phyloP scores from a whole-genome alignment of 768 basidiomycete genomes.

The Mycena metata region DNA sequence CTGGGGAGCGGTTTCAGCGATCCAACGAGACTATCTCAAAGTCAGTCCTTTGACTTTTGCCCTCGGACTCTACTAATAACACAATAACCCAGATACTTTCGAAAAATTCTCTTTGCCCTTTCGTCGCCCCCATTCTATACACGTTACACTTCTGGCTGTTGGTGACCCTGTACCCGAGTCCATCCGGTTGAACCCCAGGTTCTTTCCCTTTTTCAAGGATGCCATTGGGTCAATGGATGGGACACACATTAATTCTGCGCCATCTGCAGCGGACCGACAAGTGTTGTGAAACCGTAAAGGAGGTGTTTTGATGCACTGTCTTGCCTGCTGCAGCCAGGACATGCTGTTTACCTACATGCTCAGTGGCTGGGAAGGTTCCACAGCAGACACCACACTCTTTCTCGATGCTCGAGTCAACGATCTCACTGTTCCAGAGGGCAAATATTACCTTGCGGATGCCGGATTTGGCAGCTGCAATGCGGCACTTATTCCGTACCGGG shows the following conservation, averaged over 20 bases:
- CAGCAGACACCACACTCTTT: constrained; percentile 35
- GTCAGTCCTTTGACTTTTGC: neutral
- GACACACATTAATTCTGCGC: constrained; percentile 45
- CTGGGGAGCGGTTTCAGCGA: constrained; percentile 36
- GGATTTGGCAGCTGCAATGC: constrained; percentile 37
- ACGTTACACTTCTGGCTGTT: constrained; percentile 35
- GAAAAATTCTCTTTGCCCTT: neutral
- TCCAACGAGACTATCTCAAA: constrained; percentile 37
- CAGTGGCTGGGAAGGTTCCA: constrained; percentile 45
- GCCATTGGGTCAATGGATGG: constrained; percentile 53
- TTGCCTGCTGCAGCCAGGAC: constrained; percentile 43
- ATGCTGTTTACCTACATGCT: constrained; percentile 42
- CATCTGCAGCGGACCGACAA: constrained; percentile 31
- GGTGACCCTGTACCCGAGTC: constrained; percentile 37
- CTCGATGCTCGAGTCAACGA: constrained; percentile 33
- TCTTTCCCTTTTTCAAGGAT: constrained; percentile 50
- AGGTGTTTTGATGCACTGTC: constrained; percentile 44
- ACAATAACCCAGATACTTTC: constrained; percentile 1
- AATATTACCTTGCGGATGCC: constrained; percentile 40
- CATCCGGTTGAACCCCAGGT: constrained; percentile 46
- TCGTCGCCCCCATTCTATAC: constrained; percentile 43
- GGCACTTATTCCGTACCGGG: constrained; percentile 42
- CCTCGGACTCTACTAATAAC: neutral
- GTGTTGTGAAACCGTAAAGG: no score
- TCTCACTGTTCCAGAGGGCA: constrained; percentile 24